These are phyloP conservation scores for Saccharomyces hybrid DNA, from an alignment of 1,139 yeast genomes.

Conservation along the genomic window DNA sequence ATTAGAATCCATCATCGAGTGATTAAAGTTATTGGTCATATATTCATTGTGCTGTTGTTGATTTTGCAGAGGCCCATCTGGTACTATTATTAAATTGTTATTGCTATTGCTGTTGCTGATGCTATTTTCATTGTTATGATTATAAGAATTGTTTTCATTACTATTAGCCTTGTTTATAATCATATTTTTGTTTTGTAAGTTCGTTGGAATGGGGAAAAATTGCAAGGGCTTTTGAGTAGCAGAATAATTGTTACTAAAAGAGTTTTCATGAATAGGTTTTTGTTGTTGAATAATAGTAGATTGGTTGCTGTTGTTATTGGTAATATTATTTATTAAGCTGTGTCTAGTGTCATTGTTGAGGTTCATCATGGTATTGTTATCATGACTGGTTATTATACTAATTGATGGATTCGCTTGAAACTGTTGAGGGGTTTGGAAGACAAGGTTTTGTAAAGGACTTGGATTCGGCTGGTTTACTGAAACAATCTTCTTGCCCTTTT, in stretches of 20 bases:
- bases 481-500: slow-evolving; percentile 7
- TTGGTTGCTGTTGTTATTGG: background rate
- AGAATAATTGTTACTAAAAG: slow-evolving; percentile 16
- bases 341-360: slow-evolving; percentile 8
- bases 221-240: slow-evolving; percentile 32
- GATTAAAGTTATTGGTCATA: background rate
- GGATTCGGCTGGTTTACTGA: slow-evolving; percentile 23
- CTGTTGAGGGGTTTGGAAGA: slow-evolving; percentile 30
- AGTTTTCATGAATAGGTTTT: slow-evolving; percentile 12
- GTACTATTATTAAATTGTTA: slow-evolving; percentile 1
- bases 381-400: slow-evolving; percentile 6
- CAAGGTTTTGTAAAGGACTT: slow-evolving; percentile 29
- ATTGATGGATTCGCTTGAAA: slow-evolving; percentile 7
- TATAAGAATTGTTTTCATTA: slow-evolving; percentile 3
- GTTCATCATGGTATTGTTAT: slow-evolving; percentile 8
- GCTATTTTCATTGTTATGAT: slow-evolving; percentile 5
- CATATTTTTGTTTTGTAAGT: slow-evolving; percentile 13
- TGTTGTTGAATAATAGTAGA: slow-evolving; percentile 5
- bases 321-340: slow-evolving; percentile 7
- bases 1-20: background rate
- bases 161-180: background rate
- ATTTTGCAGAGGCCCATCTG: slow-evolving; percentile 1
- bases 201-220: slow-evolving; percentile 28
- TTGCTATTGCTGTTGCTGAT: slow-evolving; percentile 19
- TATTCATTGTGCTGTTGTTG: background rate